Conservation (phyloP, 306 rosid genomes). For the Mimosa pudica region DNA sequence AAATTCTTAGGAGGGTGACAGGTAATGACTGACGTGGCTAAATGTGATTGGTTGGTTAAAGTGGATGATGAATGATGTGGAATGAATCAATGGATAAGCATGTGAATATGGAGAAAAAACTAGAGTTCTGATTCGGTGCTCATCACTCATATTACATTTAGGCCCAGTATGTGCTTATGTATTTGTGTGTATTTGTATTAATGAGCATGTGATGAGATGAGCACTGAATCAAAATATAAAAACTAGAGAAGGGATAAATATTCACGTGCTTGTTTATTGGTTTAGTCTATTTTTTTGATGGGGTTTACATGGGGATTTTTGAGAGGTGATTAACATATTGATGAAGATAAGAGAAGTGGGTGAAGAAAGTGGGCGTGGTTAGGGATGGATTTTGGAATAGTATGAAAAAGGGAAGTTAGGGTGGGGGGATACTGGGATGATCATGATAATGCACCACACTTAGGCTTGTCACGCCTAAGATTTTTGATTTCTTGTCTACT, state of each 20-base stretch:
- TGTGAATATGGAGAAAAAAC: not conserved
- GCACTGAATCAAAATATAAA: too few species aligned
- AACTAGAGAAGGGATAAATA: not conserved
- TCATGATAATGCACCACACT: slow-evolving; percentile 79
- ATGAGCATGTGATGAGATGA: not conserved
- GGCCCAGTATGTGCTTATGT: too few species aligned
- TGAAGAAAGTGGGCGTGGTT: slow-evolving; percentile 34
- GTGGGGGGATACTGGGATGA: slow-evolving; percentile 39
- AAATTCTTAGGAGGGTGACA: slow-evolving; percentile 27
- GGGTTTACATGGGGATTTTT: not conserved
- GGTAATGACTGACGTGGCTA: slow-evolving; percentile 46
- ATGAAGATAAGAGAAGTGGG: slow-evolving; percentile 36
- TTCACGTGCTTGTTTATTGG: slow-evolving; percentile 7
- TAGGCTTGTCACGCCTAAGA: slow-evolving; percentile 73
- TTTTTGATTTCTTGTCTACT: slow-evolving; percentile 51
- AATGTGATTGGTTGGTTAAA: slow-evolving; percentile 43
- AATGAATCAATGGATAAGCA: slow-evolving; percentile 3
- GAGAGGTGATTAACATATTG: slow-evolving; percentile 18
- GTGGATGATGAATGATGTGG: slow-evolving; percentile 28
- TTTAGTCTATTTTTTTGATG: not conserved
- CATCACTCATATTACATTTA: too few species aligned
- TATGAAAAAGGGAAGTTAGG: slow-evolving; percentile 4
- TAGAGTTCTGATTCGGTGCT: not conserved
- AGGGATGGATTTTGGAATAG: slow-evolving; percentile 30
- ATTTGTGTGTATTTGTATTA: too few species aligned